Evolutionary conservation across 495 filamentous ascomycete genomes (phyloP).

Genomic region (Trichoderma parareesei): DNA sequence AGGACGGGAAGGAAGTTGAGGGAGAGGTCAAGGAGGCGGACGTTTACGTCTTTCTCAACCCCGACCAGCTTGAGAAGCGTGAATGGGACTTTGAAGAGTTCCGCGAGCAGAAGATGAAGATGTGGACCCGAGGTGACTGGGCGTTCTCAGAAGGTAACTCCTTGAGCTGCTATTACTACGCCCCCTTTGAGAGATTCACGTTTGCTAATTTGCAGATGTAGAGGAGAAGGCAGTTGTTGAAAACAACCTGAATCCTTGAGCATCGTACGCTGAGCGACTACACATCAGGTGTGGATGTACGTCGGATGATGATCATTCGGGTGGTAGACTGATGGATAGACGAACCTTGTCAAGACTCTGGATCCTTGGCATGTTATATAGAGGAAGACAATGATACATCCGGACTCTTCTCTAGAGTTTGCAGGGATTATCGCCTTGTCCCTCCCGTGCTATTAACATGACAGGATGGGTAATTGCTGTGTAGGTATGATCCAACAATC

Average conservation of each 20-base stretch:
- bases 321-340: too few species aligned
- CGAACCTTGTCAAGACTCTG: too few species aligned
- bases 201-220: neutral
- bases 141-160: neutral
- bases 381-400: neutral
- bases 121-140: slow-evolving; percentile 38
- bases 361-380: too few species aligned
- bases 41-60: slow-evolving; percentile 68
- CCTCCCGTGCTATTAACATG: too few species aligned
- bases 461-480: too few species aligned
- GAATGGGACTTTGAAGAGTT: slow-evolving; percentile 85
- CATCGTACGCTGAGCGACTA: too few species aligned
- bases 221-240: neutral
- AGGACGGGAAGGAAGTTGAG: slow-evolving; percentile 32
- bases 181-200: slow-evolving; percentile 20
- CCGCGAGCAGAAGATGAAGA: slow-evolving; percentile 53
- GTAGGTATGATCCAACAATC: neutral
- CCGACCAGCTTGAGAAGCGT: slow-evolving; percentile 45
- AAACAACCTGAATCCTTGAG: slow-evolving; percentile 13
- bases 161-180: slow-evolving; percentile 12
- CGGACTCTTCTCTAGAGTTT: too few species aligned
- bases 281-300: too few species aligned
- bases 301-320: too few species aligned
- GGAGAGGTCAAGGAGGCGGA: slow-evolving; percentile 55
- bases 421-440: too few species aligned